These are phyloP conservation scores for Phytophthora parvispora DNA, from an alignment of 352 stramenopile species.

Conservation along the genomic window DNA sequence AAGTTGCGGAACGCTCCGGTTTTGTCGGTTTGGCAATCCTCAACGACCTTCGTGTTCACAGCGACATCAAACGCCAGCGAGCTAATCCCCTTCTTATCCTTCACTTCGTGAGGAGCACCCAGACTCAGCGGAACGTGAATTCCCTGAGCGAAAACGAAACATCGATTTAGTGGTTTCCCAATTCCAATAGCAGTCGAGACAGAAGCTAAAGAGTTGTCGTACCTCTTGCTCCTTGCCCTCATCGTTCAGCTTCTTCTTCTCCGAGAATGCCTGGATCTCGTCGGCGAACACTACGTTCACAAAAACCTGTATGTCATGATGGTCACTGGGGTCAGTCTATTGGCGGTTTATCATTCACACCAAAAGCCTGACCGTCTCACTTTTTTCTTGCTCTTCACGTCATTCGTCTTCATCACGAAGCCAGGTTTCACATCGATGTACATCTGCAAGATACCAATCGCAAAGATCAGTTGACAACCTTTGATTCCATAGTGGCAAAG, in stretches of 20 bases:
- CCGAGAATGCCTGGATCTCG: slow-evolving; percentile 82
- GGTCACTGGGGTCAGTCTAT: too few relatives aligned
- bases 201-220: not conserved
- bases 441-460: slow-evolving; percentile 37
- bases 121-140: slow-evolving; percentile 84
- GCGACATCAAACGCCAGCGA: slow-evolving; percentile 83
- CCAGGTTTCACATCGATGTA: slow-evolving; percentile 82
- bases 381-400: slow-evolving; percentile 74
- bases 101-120: slow-evolving; percentile 74
- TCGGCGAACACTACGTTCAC: slow-evolving; percentile 80
- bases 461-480: not conserved
- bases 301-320: slow-evolving; percentile 60
- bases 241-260: slow-evolving; percentile 83
- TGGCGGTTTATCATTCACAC: too few relatives aligned
- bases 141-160: slow-evolving; percentile 42
- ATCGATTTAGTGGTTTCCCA: not conserved
- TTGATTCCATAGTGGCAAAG: not conserved
- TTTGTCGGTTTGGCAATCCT: slow-evolving; percentile 72
- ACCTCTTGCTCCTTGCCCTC: slow-evolving; percentile 84
- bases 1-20: slow-evolving; percentile 84
- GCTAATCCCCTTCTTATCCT: slow-evolving; percentile 71
- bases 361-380: too few relatives aligned
- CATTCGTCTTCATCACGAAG: slow-evolving; percentile 84
- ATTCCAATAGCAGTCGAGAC: not conserved
- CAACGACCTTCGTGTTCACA: slow-evolving; percentile 80